phyloP scores from a whole-genome alignment of 169 alveolate genomes.

The Ophryocystis elektroscirrha region DNA sequence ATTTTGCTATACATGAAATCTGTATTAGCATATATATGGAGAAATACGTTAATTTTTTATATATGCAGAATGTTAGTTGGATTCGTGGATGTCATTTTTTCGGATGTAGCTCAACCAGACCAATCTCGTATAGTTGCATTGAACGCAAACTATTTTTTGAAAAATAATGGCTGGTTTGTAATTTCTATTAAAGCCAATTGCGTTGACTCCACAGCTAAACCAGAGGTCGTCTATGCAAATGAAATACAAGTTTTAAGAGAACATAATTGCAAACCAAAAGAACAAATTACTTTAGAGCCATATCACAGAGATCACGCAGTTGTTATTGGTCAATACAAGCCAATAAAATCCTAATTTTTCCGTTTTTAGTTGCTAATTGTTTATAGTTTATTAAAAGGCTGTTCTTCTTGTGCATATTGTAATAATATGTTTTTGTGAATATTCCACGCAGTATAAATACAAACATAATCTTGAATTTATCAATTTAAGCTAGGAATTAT shows the following conservation, averaged over 20 bases:
- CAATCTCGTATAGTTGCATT: slow-evolving; percentile 87
- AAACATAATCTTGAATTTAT: background rate
- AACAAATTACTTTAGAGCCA: slow-evolving; percentile 86
- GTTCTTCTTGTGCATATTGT: background rate
- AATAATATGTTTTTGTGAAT: background rate
- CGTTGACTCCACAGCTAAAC: slow-evolving; percentile 91
- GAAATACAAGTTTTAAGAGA: slow-evolving; percentile 70
- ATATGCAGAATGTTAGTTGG: slow-evolving; percentile 95
- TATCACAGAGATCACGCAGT: slow-evolving; percentile 92
- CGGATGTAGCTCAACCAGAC: slow-evolving; percentile 96
- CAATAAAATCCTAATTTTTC: background rate
- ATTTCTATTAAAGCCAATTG: slow-evolving; percentile 88
- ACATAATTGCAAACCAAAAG: slow-evolving; percentile 80
- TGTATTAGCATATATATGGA: no score
- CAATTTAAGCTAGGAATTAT: background rate
- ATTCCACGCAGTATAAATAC: background rate
- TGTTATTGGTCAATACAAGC: slow-evolving; percentile 84
- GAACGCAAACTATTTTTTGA: slow-evolving; percentile 69
- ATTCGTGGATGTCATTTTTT: slow-evolving; percentile 92
- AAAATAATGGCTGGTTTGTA: slow-evolving; percentile 90
- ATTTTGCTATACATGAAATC: no score
- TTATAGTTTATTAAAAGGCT: background rate
- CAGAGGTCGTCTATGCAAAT: slow-evolving; percentile 79
- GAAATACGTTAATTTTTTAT: no score
- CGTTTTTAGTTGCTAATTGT: background rate